Evolutionary conservation across 495 filamentous ascomycete genomes (phyloP).

Genomic region (Daldinia vernicosa): DNA sequence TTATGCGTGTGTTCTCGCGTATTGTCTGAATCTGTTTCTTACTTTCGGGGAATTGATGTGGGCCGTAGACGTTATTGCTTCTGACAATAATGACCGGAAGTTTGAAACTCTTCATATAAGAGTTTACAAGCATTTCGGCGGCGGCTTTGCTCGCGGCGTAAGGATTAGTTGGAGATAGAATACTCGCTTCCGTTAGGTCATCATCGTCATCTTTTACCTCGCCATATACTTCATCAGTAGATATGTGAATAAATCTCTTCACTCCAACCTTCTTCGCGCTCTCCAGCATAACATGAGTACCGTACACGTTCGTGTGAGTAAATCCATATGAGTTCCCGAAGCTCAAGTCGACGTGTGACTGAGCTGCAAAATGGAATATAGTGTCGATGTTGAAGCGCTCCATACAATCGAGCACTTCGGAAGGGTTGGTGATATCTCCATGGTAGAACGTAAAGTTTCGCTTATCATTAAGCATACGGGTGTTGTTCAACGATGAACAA

Average conservation of each 20-base stretch:
- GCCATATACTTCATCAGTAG: constrained; percentile 82
- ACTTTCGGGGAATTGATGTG: constrained; percentile 83
- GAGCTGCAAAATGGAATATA: constrained; percentile 79
- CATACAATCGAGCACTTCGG: constrained; percentile 67
- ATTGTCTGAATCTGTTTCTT: constrained; percentile 38
- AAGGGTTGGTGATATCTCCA: constrained; percentile 71
- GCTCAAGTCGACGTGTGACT: constrained; percentile 76
- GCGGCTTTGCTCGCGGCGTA: constrained; percentile 82
- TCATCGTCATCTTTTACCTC: constrained; percentile 70
- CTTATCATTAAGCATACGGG: constrained; percentile 63
- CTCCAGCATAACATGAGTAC: constrained; percentile 77
- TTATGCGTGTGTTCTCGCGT: not conserved
- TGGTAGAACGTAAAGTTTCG: constrained; percentile 79
- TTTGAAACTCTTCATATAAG: constrained; percentile 76
- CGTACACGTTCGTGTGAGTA: constrained; percentile 75
- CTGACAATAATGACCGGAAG: constrained; percentile 75
- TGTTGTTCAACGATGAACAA: constrained; percentile 77
- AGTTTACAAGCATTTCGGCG: constrained; percentile 81
- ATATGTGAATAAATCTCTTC: constrained; percentile 74
- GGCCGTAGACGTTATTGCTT: constrained; percentile 83
- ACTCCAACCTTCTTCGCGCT: constrained; percentile 69
- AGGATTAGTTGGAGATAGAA: constrained; percentile 76
- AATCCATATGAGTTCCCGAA: constrained; percentile 78
- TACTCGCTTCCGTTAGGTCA: constrained; percentile 67
- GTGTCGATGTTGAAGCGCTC: constrained; percentile 72